A percentile compares a stretch with the other conserved stretches of the same genome.
These are phyloP conservation scores for Hirschfeldia incana DNA, from an alignment of 345 rosid genomes.

Conservation along the genomic window DNA sequence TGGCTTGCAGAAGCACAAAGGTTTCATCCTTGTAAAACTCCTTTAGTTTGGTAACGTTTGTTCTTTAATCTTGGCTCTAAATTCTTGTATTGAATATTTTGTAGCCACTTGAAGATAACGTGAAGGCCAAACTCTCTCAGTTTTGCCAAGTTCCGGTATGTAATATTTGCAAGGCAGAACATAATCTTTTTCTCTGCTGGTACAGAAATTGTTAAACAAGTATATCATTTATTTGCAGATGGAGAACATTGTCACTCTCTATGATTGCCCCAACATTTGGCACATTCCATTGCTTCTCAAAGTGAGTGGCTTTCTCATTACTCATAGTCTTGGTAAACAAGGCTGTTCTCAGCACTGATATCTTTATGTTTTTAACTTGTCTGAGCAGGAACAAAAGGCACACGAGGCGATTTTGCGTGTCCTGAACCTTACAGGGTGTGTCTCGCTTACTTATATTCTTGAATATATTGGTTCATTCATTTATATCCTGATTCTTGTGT, in stretches of 20 bases:
- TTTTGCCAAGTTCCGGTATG: slow-evolving; percentile 92
- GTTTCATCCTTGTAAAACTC: slow-evolving; percentile 8
- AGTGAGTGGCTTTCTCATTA: slow-evolving; percentile 48
- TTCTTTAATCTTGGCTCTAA: not conserved
- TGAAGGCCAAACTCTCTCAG: slow-evolving; percentile 80
- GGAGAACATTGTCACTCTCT: slow-evolving; percentile 73
- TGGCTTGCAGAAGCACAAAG: slow-evolving; percentile 93
- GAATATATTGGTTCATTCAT: not conserved
- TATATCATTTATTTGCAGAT: slow-evolving; percentile 47
- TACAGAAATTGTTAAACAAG: slow-evolving; percentile 7
- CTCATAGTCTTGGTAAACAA: not conserved
- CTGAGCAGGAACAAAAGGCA: slow-evolving; percentile 86
- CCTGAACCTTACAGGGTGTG: slow-evolving; percentile 74
- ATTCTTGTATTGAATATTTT: slow-evolving; percentile 29
- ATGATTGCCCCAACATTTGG: slow-evolving; percentile 97
- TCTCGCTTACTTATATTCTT: slow-evolving; percentile 22
- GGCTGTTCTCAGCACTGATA: not conserved
- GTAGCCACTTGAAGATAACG: slow-evolving; percentile 87
- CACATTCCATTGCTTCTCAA: slow-evolving; percentile 84
- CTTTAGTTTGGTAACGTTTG: not conserved
- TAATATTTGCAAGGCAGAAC: not conserved
- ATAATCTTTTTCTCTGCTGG: not conserved
- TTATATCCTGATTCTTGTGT: slow-evolving; percentile 8
- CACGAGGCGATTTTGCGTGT: slow-evolving; percentile 82
- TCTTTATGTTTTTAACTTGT: slow-evolving; percentile 12